phyloP scores from a whole-genome alignment of 768 basidiomycete species.

The Leccinum uliginosum region DNA sequence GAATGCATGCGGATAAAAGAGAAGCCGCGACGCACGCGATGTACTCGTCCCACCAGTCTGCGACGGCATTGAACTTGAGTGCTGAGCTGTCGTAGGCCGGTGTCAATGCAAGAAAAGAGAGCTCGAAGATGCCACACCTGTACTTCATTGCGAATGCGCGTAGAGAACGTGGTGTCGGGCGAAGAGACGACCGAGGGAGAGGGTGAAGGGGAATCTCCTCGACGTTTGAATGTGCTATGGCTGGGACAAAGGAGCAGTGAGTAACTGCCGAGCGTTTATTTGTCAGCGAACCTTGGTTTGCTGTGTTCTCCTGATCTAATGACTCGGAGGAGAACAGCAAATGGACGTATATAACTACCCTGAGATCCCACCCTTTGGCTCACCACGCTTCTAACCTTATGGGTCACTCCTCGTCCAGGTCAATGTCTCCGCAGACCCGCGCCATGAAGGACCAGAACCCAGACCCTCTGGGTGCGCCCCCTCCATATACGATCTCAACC shows the following conservation, averaged over 20 bases:
- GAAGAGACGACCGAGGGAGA: conserved; percentile 1
- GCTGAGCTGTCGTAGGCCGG: conserved; percentile 50
- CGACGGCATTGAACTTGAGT: conserved; percentile 85
- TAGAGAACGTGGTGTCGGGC: background rate
- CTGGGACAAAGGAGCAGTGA: background rate
- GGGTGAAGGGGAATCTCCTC: conserved; percentile 27
- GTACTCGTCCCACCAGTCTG: conserved; percentile 93
- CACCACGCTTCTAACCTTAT: background rate
- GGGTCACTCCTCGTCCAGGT: conserved; percentile 13
- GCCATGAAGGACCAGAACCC: background rate
- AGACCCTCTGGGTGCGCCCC: conserved; percentile 13
- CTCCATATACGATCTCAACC: conserved; percentile 22
- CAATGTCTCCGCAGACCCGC: conserved; percentile 9
- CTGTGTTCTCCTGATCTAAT: too few relatives aligned
- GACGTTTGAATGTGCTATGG: conserved; percentile 11
- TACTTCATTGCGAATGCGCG: conserved; percentile 30
- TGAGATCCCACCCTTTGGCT: background rate
- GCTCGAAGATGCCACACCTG: conserved; percentile 19
- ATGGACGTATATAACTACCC: too few relatives aligned
- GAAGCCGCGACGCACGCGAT: conserved; percentile 58
- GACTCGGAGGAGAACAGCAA: background rate
- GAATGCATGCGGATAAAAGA: background rate
- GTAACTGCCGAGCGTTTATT: background rate
- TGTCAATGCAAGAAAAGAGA: background rate
- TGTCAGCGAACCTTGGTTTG: background rate